Percentiles rank a stretch among this genome's conserved stretches.
phyloP scores from a whole-genome alignment of 345 rosid species.

The Geranium rotundifolium region DNA sequence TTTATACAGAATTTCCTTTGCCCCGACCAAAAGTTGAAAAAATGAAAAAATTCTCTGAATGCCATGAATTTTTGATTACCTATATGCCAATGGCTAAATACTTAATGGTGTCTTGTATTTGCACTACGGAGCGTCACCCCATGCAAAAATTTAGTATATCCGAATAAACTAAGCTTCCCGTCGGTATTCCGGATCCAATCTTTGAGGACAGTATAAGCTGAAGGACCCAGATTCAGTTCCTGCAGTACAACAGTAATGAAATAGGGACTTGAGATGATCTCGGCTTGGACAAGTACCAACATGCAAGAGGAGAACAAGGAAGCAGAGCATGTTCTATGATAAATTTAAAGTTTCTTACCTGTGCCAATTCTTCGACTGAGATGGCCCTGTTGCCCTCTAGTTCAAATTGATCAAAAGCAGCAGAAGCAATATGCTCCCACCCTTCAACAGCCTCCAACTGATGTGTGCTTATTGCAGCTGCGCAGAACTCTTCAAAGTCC shows the following conservation, averaged over 20 bases:
- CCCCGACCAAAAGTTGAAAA: conserved; percentile 2
- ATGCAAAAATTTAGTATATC: conserved; percentile 68
- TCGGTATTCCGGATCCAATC: conserved; percentile 79
- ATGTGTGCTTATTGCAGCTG: conserved; percentile 70
- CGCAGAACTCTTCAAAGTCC: conserved; percentile 85
- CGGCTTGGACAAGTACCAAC: no score
- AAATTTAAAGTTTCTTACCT: conserved; percentile 25
- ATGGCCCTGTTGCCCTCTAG: conserved; percentile 70
- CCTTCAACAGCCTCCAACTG: conserved; percentile 79
- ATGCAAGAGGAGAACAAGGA: no score
- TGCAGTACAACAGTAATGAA: conserved; percentile 9
- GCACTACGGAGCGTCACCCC: conserved; percentile 55
- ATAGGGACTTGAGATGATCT: no score
- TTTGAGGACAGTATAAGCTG: conserved; percentile 57
- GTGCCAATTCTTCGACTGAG: conserved; percentile 65
- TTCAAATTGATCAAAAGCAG: conserved; percentile 76
- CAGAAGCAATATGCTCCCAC: conserved; percentile 69
- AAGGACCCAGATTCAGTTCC: conserved; percentile 76
- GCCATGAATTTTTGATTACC: conserved; percentile 2
- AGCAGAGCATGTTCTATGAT: neutral
- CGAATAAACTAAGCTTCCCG: conserved; percentile 74
- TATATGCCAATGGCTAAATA: conserved; percentile 16
- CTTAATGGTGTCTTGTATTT: conserved; percentile 48
- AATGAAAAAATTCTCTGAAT: conserved; percentile 6
- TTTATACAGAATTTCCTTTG: conserved; percentile 23